A percentile compares a stretch with the other conserved stretches of the same genome.
These are phyloP conservation scores for Oryza officinalis DNA, from an alignment of 176 grass and related monocot species.

Conservation along the genomic window DNA sequence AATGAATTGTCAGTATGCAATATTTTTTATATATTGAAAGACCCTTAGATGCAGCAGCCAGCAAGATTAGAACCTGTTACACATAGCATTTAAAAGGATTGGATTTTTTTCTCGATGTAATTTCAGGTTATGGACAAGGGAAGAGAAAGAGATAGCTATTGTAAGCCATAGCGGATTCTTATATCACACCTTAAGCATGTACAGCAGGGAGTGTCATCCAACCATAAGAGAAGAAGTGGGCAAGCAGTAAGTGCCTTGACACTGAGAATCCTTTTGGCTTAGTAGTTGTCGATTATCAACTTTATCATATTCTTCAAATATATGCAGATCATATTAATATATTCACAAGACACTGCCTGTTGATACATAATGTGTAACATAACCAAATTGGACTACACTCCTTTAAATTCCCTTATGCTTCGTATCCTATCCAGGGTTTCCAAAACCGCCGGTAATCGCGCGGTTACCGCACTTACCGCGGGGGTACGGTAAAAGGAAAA, in stretches of 20 bases:
- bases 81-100: not conserved
- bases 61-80: not conserved
- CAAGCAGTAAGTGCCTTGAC: conserved; percentile 55
- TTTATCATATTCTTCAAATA: not conserved
- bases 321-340: not conserved
- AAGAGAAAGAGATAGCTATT: conserved; percentile 87
- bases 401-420: not conserved
- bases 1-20: not conserved
- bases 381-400: not conserved
- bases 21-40: not conserved
- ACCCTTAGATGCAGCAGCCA: not conserved
- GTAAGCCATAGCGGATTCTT: conserved; percentile 85
- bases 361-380: not conserved
- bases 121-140: conserved; percentile 90
- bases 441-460: no score
- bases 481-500: no score
- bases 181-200: conserved; percentile 61
- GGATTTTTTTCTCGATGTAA: not conserved
- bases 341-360: not conserved
- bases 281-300: not conserved
- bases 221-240: conserved; percentile 51
- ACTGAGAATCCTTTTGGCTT: not conserved
- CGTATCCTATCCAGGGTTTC: no score
- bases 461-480: no score
- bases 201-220: conserved; percentile 71